Conservation (phyloP, 345 rosid genomes). For the Sisymbrium irio region DNA sequence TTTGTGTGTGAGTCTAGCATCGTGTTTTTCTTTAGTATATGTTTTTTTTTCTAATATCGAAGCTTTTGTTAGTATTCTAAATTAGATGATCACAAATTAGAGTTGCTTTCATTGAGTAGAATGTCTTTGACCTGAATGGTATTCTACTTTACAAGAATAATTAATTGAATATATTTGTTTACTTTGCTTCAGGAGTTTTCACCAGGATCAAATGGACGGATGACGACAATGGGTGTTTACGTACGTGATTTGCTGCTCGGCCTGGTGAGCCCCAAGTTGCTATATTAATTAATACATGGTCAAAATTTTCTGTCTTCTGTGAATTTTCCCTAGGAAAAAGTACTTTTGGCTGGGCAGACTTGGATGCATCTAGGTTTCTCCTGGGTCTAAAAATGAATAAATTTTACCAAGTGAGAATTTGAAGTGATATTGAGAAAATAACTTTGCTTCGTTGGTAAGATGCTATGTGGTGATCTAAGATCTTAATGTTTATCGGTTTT, state of each 20-base stretch:
- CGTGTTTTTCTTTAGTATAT: neutral
- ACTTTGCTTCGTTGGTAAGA: neutral
- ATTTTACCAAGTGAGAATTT: neutral
- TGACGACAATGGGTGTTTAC: constrained; percentile 89
- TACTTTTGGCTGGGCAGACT: constrained; percentile 4
- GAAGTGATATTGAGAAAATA: constrained; percentile 4
- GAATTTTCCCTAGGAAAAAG: constrained; percentile 5
- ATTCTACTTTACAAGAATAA: constrained; percentile 2
- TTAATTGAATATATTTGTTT: neutral
- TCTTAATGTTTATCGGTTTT: neutral
- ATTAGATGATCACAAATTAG: neutral
- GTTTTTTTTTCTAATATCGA: neutral
- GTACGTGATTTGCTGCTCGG: constrained; percentile 96
- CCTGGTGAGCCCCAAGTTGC: constrained; percentile 55
- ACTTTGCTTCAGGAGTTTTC: constrained; percentile 73
- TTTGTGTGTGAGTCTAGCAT: constrained; percentile 4
- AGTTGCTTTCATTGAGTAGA: no score
- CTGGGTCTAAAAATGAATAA: neutral
- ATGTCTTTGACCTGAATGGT: no score
- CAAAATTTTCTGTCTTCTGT: neutral
- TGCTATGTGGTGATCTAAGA: neutral
- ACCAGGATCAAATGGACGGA: constrained; percentile 79
- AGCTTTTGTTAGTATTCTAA: neutral
- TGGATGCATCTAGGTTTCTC: neutral
- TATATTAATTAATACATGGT: neutral